Base-by-base conservation (phyloP, 2,329 filamentous ascomycete species). In the Penicillium sp. region DNA sequence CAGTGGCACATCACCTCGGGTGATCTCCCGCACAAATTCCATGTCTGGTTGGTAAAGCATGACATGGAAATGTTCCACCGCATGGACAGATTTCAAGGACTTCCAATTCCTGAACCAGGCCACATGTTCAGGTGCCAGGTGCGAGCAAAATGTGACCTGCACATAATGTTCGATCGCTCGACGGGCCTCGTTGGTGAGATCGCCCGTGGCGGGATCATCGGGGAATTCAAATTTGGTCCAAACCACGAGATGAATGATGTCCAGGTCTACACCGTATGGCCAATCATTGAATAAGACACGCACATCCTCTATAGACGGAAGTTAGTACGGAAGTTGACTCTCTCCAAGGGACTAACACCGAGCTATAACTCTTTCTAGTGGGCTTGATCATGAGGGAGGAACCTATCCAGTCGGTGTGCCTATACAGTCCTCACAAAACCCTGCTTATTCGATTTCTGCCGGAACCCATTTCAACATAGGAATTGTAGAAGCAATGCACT, bases 31-130 rank as follows among this genome's bases (percentile, higher is more conserved):
- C 39, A 95, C 69, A 56, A 94, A 88, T 3, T 73, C 76, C 35
- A 76, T 73, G 58, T 91, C 83, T 1, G 90, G 84, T 57, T 88
- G 77, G 66, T 84, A 86, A 46, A 96, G 74, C 89, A 96, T 90
- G 62, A 96, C 85, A 68, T 97, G 91, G 63, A 97, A 93, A 66
- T 97, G 91, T 74, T 96, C 90, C 9, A 97, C 81, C 1, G 86
- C 82, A 59, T 89, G 82, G 27, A 97, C 81, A 25, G 86, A 93
- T 73, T 95, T 95, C 56, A 96, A 72, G 12, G 79, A 81, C 46
- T 76, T 79, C 89, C 90, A 95, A 63, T 97, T 97, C 73, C 87
- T 94, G 72, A 96, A 96, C 89, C 90, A 97, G 51, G 90, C 66
- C 39, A 86, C 80, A 52, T 77, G 69, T 25, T 75, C 73, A 6